A percentile compares a stretch with the other conserved stretches of the same genome.
Evolutionary conservation across 2,329 filamentous ascomycete species (phyloP).

Genomic region (Laburnicola sp.): DNA sequence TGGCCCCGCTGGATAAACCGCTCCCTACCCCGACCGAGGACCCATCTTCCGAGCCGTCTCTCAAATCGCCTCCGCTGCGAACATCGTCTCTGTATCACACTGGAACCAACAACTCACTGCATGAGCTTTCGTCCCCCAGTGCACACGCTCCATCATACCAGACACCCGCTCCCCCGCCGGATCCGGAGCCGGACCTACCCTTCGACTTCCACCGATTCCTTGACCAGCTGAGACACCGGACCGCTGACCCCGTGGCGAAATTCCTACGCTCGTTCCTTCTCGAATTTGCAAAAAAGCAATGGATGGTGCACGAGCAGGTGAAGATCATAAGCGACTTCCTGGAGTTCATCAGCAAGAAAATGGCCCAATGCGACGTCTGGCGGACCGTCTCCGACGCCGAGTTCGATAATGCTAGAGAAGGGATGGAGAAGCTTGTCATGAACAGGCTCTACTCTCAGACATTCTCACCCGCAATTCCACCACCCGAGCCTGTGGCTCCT

Average conservation of each 20-base stretch:
- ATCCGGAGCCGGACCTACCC: constrained; percentile 75
- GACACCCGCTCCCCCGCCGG: constrained; percentile 59
- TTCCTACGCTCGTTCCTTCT: constrained; percentile 92
- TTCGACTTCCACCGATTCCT: constrained; percentile 98
- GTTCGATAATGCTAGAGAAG: constrained; percentile 96
- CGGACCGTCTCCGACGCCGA: constrained; percentile 92
- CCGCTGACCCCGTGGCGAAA: constrained; percentile 95
- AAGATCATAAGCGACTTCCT: constrained; percentile 98
- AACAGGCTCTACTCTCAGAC: constrained; percentile 94
- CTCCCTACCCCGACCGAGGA: constrained; percentile 34
- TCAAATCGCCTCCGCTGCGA: constrained; percentile 40
- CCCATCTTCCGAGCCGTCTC: constrained; percentile 22
- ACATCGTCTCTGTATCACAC: constrained; percentile 41
- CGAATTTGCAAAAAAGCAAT: constrained; percentile 96
- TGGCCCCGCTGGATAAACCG: constrained; percentile 67
- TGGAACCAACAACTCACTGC: constrained; percentile 35
- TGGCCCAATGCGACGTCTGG: constrained; percentile 97
- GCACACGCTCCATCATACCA: constrained; percentile 55
- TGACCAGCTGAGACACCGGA: constrained; percentile 92
- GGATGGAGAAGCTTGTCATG: constrained; percentile 99
- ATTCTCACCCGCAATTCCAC: constrained; percentile 89
- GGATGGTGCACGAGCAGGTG: constrained; percentile 99
- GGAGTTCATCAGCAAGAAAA: constrained; percentile 96
- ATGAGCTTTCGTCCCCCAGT: constrained; percentile 38
- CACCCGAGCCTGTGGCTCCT: constrained; percentile 73